Conservation (phyloP, 441 rosid species). For the Kokia cookei region DNA sequence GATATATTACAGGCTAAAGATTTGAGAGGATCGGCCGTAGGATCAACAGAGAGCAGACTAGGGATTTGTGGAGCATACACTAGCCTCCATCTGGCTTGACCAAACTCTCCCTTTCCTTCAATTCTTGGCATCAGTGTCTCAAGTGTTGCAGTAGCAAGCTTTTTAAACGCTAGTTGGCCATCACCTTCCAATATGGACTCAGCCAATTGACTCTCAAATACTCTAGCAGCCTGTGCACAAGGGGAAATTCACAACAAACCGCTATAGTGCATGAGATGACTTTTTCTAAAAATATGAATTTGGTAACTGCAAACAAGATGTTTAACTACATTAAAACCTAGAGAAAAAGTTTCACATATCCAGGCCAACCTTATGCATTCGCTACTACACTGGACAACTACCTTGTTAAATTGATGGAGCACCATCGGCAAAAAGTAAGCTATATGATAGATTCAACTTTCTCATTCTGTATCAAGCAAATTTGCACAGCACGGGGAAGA, state of each 20-base stretch:
- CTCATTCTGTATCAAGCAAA: not conserved
- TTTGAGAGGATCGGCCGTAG: constrained; percentile 85
- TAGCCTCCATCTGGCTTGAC: constrained; percentile 96
- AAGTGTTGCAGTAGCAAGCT: constrained; percentile 94
- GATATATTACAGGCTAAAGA: constrained; percentile 85
- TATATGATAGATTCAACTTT: not conserved
- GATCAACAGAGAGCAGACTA: constrained; percentile 90
- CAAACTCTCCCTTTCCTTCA: constrained; percentile 93
- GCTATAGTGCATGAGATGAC: not conserved
- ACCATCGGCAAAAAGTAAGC: not conserved
- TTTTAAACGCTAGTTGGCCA: constrained; percentile 93
- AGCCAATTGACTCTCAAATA: constrained; percentile 89
- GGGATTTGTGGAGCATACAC: constrained; percentile 98
- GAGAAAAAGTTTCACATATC: not conserved
- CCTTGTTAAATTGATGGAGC: not conserved
- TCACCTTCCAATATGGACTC: constrained; percentile 94
- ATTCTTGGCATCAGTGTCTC: constrained; percentile 91
- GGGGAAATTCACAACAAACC: not conserved
- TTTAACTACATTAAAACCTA: not conserved
- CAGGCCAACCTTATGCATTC: not conserved
- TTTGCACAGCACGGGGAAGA: not conserved
- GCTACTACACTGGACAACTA: not conserved
- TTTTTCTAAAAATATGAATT: not conserved
- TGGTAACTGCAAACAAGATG: constrained; percentile 1
- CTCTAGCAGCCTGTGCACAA: constrained; percentile 73